These are phyloP conservation scores for Candida quercuum DNA, from an alignment of 805 yeast genomes.

Conservation along the genomic window DNA sequence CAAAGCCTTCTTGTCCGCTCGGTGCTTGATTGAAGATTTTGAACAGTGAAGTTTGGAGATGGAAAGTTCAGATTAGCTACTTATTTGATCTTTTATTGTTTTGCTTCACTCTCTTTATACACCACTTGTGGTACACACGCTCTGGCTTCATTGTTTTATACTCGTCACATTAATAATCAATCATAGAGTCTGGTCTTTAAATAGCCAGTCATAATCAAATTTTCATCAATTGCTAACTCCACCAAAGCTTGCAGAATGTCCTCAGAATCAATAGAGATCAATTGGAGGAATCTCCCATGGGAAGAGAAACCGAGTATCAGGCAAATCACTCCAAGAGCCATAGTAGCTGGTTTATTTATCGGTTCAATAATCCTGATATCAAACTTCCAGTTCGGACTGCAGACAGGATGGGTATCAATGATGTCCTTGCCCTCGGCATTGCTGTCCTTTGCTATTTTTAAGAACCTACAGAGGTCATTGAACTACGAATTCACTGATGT, in stretches of 20 bases:
- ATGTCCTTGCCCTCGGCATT: conserved; percentile 95
- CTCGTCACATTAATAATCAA: background rate
- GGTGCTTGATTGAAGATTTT: too few relatives aligned
- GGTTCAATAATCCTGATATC: conserved; percentile 85
- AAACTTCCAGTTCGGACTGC: conserved; percentile 93
- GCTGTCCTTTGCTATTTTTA: conserved; percentile 80
- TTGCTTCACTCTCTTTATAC: background rate
- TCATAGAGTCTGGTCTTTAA: too few relatives aligned
- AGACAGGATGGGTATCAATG: conserved; percentile 99
- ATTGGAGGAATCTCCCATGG: conserved; percentile 22
- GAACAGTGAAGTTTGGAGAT: background rate
- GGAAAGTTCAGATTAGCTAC: too few relatives aligned
- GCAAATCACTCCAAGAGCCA: conserved; percentile 71
- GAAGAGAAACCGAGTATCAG: conserved; percentile 42
- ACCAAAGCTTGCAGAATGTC: background rate
- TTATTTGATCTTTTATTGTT: too few relatives aligned
- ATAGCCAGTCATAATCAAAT: too few relatives aligned
- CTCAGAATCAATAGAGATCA: background rate
- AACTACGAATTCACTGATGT: conserved; percentile 65
- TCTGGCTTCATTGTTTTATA: background rate
- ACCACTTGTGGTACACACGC: background rate
- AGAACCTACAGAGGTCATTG: conserved; percentile 36
- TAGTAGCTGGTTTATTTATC: conserved; percentile 71
- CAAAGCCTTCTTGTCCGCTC: too few relatives aligned
- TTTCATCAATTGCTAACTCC: background rate